These are phyloP conservation scores for Populus pruinosa DNA, from an alignment of 345 rosid genomes.

Conservation along the genomic window DNA sequence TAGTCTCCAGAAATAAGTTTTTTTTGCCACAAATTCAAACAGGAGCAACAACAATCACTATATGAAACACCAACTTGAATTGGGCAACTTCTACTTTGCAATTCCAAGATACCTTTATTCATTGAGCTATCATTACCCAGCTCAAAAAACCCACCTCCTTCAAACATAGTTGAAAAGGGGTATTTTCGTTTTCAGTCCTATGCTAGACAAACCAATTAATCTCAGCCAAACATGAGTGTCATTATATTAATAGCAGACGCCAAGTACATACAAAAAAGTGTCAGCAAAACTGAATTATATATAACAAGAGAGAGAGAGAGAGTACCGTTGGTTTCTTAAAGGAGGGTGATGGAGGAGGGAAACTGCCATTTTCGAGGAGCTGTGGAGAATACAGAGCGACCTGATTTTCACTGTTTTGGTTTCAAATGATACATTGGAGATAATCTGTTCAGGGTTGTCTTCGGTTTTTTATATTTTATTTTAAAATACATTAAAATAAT, in stretches of 20 bases:
- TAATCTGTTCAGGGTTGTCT: no score
- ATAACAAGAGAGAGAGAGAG: not conserved
- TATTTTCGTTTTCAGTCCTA: no score
- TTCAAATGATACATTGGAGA: no score
- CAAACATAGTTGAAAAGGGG: not conserved
- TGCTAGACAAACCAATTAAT: not conserved
- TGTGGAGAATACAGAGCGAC: not conserved
- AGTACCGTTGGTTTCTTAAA: slow-evolving; percentile 3
- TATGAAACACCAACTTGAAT: not conserved
- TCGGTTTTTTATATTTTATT: no score
- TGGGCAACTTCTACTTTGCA: not conserved
- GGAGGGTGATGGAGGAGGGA: slow-evolving; percentile 4
- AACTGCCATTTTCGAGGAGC: slow-evolving; percentile 11
- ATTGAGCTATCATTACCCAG: not conserved
- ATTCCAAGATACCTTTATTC: not conserved
- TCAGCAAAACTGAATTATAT: not conserved
- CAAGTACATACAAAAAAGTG: not conserved
- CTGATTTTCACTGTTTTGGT: no score
- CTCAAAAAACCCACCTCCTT: not conserved
- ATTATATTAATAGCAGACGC: no score
- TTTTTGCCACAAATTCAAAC: not conserved
- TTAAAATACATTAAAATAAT: no score
- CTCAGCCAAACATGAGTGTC: not conserved
- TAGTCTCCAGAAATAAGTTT: not conserved
- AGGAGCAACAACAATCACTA: not conserved